phyloP scores from a whole-genome alignment of 345 rosid species.

The Balakata baccata region DNA sequence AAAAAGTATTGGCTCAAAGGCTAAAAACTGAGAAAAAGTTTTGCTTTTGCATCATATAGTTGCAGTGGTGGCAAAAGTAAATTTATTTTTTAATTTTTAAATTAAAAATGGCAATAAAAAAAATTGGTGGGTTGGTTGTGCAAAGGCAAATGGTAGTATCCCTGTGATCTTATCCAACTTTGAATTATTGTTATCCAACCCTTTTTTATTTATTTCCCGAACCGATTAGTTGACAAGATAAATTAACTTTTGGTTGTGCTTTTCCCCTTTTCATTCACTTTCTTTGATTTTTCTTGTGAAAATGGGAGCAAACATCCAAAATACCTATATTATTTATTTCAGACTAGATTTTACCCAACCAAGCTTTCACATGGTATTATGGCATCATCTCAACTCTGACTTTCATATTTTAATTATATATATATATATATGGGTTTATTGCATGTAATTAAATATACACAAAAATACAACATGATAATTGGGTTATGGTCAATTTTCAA shows the following conservation, averaged over 20 bases:
- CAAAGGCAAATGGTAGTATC: background rate
- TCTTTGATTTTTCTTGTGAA: background rate
- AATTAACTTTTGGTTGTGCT: background rate
- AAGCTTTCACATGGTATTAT: background rate
- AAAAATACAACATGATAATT: no score
- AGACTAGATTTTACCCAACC: background rate
- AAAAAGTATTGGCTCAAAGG: no score
- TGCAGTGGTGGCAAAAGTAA: no score
- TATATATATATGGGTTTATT: background rate
- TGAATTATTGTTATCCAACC: background rate
- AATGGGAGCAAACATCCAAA: background rate
- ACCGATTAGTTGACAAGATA: background rate
- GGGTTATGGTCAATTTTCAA: no score
- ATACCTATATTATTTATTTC: background rate
- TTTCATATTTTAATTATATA: background rate
- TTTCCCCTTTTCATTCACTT: background rate
- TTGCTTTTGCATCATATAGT: no score
- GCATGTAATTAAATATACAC: background rate
- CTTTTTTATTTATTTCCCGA: background rate
- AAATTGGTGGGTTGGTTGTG: background rate
- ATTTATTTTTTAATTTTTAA: no score
- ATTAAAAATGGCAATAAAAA: no score
- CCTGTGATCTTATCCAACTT: conserved; percentile 5
- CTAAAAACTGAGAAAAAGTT: no score
- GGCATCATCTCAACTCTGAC: background rate